phyloP scores from a whole-genome alignment of 164 flowering plant genomes.

The Buxus sempervirens region DNA sequence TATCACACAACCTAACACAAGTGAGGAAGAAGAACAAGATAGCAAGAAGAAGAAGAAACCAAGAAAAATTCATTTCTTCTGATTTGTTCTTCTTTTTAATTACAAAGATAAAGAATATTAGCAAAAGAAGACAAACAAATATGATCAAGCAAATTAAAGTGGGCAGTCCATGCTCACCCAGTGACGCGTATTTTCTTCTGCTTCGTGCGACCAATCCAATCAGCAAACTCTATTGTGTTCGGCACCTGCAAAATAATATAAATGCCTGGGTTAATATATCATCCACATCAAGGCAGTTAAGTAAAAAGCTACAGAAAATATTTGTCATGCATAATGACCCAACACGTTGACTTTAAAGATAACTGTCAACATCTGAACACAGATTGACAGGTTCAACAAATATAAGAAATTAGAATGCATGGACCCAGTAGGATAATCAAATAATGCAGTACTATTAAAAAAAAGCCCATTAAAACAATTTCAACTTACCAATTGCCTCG shows the following conservation, averaged over 20 bases:
- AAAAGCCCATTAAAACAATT: too few species aligned
- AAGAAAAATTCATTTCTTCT: neutral
- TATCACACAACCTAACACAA: constrained; percentile 3
- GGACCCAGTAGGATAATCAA: too few species aligned
- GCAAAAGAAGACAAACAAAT: neutral
- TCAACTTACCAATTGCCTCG: too few species aligned
- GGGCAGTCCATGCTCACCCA: constrained; percentile 51
- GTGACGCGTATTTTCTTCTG: constrained; percentile 88
- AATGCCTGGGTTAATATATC: neutral
- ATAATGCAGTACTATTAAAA: too few species aligned
- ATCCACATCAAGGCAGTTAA: neutral
- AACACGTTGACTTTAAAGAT: too few species aligned
- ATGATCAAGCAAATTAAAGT: neutral
- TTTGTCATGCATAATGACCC: too few species aligned
- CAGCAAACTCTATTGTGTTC: constrained; percentile 93
- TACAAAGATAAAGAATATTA: neutral
- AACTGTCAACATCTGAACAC: too few species aligned
- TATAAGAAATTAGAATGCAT: too few species aligned
- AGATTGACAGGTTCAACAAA: too few species aligned
- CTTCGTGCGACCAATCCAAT: constrained; percentile 99
- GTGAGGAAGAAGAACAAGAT: neutral
- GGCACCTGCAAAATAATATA: constrained; percentile 62
- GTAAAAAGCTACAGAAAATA: neutral
- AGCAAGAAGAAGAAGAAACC: neutral
- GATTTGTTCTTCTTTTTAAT: neutral